phyloP scores from a whole-genome alignment of 177 flowering plant genomes.

The Vitis hybrid region DNA sequence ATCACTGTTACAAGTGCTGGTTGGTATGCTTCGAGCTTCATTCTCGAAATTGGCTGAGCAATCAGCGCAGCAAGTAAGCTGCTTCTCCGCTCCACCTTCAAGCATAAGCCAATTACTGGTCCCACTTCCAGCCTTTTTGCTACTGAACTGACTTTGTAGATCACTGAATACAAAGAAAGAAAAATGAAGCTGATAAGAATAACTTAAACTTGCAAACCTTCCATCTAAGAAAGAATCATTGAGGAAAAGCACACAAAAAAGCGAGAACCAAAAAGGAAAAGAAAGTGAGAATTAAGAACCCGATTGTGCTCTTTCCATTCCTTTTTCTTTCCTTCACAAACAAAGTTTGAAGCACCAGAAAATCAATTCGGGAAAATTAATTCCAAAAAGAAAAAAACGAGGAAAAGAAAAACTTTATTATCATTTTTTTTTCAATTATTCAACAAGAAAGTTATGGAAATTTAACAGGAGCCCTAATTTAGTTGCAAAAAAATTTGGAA shows the following conservation, averaged over 20 bases:
- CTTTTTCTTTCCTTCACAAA: no score
- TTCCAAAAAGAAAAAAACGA: no score
- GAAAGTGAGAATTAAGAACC: no score
- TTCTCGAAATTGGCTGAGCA: conserved; percentile 50
- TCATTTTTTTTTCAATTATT: no score
- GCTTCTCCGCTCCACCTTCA: conserved; percentile 42
- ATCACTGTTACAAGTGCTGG: conserved; percentile 29
- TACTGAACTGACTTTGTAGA: conserved; percentile 34
- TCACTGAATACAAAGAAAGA: conserved; percentile 34
- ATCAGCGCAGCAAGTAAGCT: conserved; percentile 53
- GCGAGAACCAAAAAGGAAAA: no score
- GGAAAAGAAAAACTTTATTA: no score
- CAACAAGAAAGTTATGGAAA: no score
- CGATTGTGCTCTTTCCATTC: no score
- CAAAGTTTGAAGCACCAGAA: no score
- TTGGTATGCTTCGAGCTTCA: conserved; percentile 51
- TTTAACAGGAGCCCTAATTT: no score
- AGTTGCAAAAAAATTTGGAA: background rate
- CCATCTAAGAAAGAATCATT: background rate
- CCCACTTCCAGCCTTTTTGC: conserved; percentile 39
- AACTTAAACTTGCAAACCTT: background rate
- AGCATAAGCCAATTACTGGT: conserved; percentile 26
- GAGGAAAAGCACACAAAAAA: no score
- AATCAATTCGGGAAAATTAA: no score
- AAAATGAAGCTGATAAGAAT: conserved; percentile 3